phyloP scores from a whole-genome alignment of 2,329 filamentous ascomycete genomes.

The Aspergillus intermedius region DNA sequence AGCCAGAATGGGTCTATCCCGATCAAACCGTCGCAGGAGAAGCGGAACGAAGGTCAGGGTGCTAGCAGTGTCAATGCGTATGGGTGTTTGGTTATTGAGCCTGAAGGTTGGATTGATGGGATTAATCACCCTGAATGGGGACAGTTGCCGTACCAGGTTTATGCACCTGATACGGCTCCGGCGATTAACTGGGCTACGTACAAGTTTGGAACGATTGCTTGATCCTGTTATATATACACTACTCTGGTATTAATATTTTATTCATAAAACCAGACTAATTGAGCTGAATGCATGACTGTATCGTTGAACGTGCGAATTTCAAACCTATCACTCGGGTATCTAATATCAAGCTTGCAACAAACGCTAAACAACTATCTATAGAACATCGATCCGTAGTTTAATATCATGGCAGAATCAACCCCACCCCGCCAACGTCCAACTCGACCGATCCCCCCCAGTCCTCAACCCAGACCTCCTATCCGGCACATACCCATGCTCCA shows the following conservation, averaged over 20 bases:
- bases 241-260: neutral
- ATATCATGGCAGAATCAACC: slow-evolving; percentile 19
- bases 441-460: slow-evolving; percentile 40
- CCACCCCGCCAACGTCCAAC: slow-evolving; percentile 45
- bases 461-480: slow-evolving; percentile 35
- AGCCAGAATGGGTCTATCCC: slow-evolving; percentile 60
- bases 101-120: slow-evolving; percentile 87
- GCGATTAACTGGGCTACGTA: slow-evolving; percentile 40
- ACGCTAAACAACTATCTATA: neutral
- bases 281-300: neutral
- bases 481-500: slow-evolving; percentile 29
- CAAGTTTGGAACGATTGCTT: slow-evolving; percentile 33
- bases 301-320: neutral
- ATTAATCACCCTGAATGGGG: slow-evolving; percentile 91
- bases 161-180: slow-evolving; percentile 33
- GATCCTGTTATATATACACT: neutral
- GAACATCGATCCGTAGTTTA: no score
- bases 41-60: slow-evolving; percentile 47
- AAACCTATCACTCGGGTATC: slow-evolving; percentile 1
- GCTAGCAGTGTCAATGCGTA: slow-evolving; percentile 53
- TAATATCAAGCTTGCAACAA: neutral
- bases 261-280: neutral
- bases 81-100: slow-evolving; percentile 84
- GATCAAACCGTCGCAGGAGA: slow-evolving; percentile 36
- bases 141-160: slow-evolving; percentile 44